These are phyloP conservation scores for Ambrosia artemisiifolia DNA, from an alignment of 129 eudicot species.

Conservation along the genomic window DNA sequence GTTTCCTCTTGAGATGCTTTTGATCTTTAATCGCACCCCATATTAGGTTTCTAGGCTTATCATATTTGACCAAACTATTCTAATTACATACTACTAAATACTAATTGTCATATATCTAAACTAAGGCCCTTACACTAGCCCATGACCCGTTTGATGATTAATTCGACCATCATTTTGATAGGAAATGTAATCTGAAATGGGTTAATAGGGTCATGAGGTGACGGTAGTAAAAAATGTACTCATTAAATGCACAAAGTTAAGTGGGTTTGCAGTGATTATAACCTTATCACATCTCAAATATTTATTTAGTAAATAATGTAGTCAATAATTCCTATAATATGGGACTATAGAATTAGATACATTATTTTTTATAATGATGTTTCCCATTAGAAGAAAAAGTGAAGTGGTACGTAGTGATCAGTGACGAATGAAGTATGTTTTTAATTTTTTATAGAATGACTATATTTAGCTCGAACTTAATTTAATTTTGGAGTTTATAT, in stretches of 20 bases:
- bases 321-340: background rate
- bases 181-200: background rate
- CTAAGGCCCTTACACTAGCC: too few relatives aligned
- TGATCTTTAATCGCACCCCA: too few relatives aligned
- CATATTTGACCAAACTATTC: too few relatives aligned
- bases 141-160: too few relatives aligned
- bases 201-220: background rate
- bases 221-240: conserved; percentile 24
- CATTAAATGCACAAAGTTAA: conserved; percentile 22
- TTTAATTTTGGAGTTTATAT: too few relatives aligned
- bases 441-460: background rate
- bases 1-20: too few relatives aligned
- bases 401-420: background rate
- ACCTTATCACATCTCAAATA: background rate
- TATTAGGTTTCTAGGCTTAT: too few relatives aligned
- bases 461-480: background rate
- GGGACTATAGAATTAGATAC: conserved; percentile 12
- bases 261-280: conserved; percentile 17
- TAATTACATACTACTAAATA: too few relatives aligned
- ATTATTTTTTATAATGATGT: conserved; percentile 9
- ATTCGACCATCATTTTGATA: background rate
- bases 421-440: background rate
- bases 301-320: background rate
- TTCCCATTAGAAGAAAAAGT: conserved; percentile 9
- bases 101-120: too few relatives aligned